These are phyloP conservation scores for Ostreobium quekettii DNA, from an alignment of 139 green algal genomes.

Conservation along the genomic window DNA sequence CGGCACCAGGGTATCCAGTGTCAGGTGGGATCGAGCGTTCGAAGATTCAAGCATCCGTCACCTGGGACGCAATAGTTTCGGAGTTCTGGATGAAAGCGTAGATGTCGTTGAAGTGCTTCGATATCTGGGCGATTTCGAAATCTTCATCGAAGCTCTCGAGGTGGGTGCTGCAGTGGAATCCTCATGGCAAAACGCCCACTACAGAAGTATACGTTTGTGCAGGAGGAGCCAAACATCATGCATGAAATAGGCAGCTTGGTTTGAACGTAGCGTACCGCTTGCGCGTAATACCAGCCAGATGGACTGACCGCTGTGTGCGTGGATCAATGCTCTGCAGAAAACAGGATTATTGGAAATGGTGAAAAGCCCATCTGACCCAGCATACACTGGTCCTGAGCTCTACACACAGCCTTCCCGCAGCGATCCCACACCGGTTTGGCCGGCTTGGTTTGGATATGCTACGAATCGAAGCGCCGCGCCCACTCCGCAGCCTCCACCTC, in stretches of 20 bases:
- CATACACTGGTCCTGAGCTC: conserved; percentile 29
- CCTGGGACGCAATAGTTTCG: neutral
- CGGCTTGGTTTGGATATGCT: conserved; percentile 18
- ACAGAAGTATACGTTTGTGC: no score
- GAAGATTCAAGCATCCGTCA: neutral
- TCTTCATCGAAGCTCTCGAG: conserved; percentile 42
- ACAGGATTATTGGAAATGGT: no score
- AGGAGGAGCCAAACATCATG: no score
- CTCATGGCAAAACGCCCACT: no score
- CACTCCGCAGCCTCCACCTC: neutral
- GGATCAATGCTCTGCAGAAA: no score
- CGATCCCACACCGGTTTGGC: conserved; percentile 16
- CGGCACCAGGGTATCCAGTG: neutral
- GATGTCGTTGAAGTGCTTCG: conserved; percentile 38
- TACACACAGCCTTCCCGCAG: conserved; percentile 12
- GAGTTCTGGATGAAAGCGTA: conserved; percentile 13
- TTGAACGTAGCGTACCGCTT: no score
- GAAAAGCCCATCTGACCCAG: conserved; percentile 24
- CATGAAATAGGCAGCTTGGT: no score
- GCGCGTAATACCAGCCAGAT: no score
- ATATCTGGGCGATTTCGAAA: conserved; percentile 31
- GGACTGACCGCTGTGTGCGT: no score
- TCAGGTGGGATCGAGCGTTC: neutral
- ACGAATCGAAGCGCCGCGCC: neutral
- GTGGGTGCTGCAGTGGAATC: no score